These are phyloP conservation scores for Penicillium soppii DNA, from an alignment of 495 filamentous ascomycete species.

Conservation along the genomic window DNA sequence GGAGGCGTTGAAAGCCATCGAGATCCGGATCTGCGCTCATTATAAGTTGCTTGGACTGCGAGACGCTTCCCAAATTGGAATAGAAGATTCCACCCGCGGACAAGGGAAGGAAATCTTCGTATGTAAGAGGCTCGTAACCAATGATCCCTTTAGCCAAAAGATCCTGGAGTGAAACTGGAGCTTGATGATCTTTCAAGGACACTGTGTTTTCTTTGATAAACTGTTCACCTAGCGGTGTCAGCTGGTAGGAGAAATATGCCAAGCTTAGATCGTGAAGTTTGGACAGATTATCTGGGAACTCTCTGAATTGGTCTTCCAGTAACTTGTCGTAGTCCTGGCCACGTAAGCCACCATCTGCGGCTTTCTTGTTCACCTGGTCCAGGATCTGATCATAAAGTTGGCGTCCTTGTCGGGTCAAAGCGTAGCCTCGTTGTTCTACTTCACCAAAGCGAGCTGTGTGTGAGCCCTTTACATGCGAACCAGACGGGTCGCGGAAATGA, in stretches of 20 bases:
- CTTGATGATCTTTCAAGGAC: background rate
- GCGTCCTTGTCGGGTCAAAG: slow-evolving; percentile 37
- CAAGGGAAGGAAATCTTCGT: slow-evolving; percentile 30
- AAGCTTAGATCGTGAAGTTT: background rate
- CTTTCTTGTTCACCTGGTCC: slow-evolving; percentile 21
- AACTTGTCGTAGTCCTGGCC: slow-evolving; percentile 17
- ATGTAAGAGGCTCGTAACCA: slow-evolving; percentile 16
- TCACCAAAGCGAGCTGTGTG: slow-evolving; percentile 47
- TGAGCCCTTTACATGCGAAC: slow-evolving; percentile 24
- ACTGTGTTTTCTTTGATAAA: background rate
- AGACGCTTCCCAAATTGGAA: slow-evolving; percentile 21
- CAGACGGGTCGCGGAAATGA: slow-evolving; percentile 21
- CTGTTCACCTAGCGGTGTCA: slow-evolving; percentile 2
- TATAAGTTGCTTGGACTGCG: slow-evolving; percentile 24
- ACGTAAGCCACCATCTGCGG: background rate
- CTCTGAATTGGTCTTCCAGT: slow-evolving; percentile 21
- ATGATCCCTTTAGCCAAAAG: slow-evolving; percentile 25
- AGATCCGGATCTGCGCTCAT: slow-evolving; percentile 32
- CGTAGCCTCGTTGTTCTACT: slow-evolving; percentile 43
- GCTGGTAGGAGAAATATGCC: background rate
- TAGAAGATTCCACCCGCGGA: slow-evolving; percentile 29
- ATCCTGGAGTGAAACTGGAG: slow-evolving; percentile 6
- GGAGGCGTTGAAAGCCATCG: slow-evolving; percentile 29
- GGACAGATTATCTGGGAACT: background rate
- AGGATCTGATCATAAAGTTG: slow-evolving; percentile 40